Evolutionary conservation across 2,329 filamentous ascomycete species (phyloP), one percentile per base, ranked within the genome.

Genomic region (Colletotrichum magnum): DNA sequence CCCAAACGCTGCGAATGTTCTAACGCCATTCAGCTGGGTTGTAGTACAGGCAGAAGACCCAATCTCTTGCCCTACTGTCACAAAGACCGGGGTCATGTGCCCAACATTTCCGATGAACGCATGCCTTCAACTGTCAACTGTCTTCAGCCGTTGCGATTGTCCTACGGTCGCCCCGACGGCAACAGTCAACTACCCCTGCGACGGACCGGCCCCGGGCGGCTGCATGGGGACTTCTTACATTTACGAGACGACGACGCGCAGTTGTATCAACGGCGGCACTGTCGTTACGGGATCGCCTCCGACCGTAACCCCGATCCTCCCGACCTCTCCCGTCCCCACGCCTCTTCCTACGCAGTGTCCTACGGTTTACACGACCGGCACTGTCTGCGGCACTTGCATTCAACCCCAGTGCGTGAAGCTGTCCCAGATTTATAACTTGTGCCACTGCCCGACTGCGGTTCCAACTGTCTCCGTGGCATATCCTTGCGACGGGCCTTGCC

Each of bases 61-160:
- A 32, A 9, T 43, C 41, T 43, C 26, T 7, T 77, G 74, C 32
- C 74, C 73, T 43, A 75, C 73, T 3, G 63, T 76, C 7, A 76
- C 75, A 7, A 72, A 68, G 15, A 74, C 68, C 7, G 68, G 68
- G 0, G n/a, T 50, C 16, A 45, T 66, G 21, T 72, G 58, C 45
- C 26, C 64, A 12, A 67, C 68, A 2, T 66, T 72, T 47, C 16
- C 58, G 4, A 41, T 63, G 21, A 39, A 54, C n/a, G 68, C 69
- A 6, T 77, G 76, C 48, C 70, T 75, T 28, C 36, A 58, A 28
- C 51, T 73, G 13, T 59, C 58, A 7, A 63, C 64, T 2, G 65
- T 77, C 43, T 58, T 54, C 21, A 61, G 72, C 12, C 72, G 73
- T 3, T 77, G 75, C 58, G 71, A 68, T 12, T 78, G 76, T 62